Evolutionary conservation across 169 alveolate genomes (phyloP), one percentile per base, ranked within the genome.

Genomic region (Theileria equi): DNA sequence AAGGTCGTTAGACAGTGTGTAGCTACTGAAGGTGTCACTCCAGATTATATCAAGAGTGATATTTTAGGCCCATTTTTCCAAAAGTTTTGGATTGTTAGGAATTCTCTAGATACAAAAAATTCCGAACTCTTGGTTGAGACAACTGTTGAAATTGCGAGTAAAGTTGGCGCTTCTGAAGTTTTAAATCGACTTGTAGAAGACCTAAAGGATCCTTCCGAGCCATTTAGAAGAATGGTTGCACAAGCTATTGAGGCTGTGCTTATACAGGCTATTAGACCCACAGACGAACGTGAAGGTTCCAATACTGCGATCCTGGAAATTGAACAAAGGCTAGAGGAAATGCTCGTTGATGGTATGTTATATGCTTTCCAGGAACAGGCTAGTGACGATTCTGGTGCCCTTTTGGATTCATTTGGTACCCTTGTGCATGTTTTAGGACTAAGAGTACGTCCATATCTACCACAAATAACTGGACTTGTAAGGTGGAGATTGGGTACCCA

Each of bases 401-500:
- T 98, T 80, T 79, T 98, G 35, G 96, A 97, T 61, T 96, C 98
- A 16, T 96, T 97, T 78, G 99, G 99, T 11, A 94, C 98, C 16
- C 94, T 97, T 13, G 97, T 97, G 38, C 97, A 95, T 63, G 90
- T 96, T 62, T 84, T 98, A 36, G 98, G 98, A 25, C 82, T 91
- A n/a, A 93, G 99, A 69, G 94, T 95, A 58, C 95, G 96, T 80
- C 98, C 97, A 1, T 96, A 97, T 80, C 78, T 98, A 59, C 98
- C 99, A 3, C 96, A 96, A 80, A 94, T 98, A 32, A 96, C 98
- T 38, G 99, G 99, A n/a, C 94, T 96, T 34, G 94, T 97, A 47
- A 90, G 97, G 66, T 95, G 99, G 98, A 91, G 98, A 76, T 90
- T 95, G 38, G 93, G 93, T 41, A 94, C 97, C 36, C 96, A 97